Conservation (phyloP, 2,329 filamentous ascomycete species). For the Drechmeria coniospora region DNA sequence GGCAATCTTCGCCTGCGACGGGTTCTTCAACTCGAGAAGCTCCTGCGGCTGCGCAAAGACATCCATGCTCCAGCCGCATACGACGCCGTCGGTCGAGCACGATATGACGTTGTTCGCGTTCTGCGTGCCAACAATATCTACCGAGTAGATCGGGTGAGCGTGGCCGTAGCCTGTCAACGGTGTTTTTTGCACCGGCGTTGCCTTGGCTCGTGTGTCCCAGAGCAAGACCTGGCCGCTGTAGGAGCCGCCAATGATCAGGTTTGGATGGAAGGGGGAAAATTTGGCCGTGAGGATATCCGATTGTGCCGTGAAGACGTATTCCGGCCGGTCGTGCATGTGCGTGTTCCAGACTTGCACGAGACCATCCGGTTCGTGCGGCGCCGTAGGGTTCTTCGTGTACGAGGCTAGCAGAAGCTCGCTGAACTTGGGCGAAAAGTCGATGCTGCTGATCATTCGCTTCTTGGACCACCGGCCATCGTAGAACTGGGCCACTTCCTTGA, state of each 20-base stretch:
- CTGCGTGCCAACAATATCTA: slow-evolving; percentile 92
- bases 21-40: slow-evolving; percentile 73
- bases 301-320: slow-evolving; percentile 93
- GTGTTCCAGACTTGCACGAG: slow-evolving; percentile 95
- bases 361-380: slow-evolving; percentile 84
- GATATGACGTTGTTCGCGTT: slow-evolving; percentile 99
- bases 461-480: slow-evolving; percentile 93
- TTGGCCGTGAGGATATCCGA: slow-evolving; percentile 91
- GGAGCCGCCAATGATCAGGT: slow-evolving; percentile 86
- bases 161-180: slow-evolving; percentile 89
- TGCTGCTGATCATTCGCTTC: slow-evolving; percentile 90
- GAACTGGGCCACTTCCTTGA: slow-evolving; percentile 84
- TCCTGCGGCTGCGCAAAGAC: slow-evolving; percentile 97
- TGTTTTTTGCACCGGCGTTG: slow-evolving; percentile 86
- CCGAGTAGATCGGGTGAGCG: slow-evolving; percentile 88
- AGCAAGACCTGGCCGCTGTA: slow-evolving; percentile 94
- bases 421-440: slow-evolving; percentile 92
- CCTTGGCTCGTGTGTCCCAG: slow-evolving; percentile 88
- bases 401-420: slow-evolving; percentile 84
- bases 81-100: slow-evolving; percentile 87
- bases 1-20: slow-evolving; percentile 56
- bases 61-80: slow-evolving; percentile 95
- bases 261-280: slow-evolving; percentile 97
- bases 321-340: slow-evolving; percentile 83
- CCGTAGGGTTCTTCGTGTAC: slow-evolving; percentile 93